A percentile compares a stretch with the other conserved stretches of the same genome.
Conservation (phyloP, 495 filamentous ascomycete species). For the Filosporella fistucella region DNA sequence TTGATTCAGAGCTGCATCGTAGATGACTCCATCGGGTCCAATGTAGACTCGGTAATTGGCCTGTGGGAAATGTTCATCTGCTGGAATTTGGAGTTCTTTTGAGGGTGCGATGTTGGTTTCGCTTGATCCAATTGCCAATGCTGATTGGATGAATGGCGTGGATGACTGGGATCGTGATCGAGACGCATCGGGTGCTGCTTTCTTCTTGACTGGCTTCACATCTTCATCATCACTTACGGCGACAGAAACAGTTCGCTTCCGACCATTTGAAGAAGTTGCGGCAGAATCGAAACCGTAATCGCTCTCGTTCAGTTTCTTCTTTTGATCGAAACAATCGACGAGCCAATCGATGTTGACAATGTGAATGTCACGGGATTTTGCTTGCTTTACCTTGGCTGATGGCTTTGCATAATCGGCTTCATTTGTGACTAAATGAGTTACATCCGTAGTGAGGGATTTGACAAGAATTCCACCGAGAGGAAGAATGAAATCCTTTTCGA, state of each 20-base stretch:
- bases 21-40: constrained; percentile 57
- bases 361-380: constrained; percentile 39
- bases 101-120: constrained; percentile 39
- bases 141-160: no score
- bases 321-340: constrained; percentile 39
- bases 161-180: no score
- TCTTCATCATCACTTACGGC: constrained; percentile 22
- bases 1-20: constrained; percentile 58
- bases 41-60: constrained; percentile 54
- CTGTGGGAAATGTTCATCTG: constrained; percentile 36
- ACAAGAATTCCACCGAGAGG: constrained; percentile 44
- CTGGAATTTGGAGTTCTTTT: constrained; percentile 38
- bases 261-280: constrained; percentile 17
- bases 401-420: constrained; percentile 47
- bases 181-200: no score
- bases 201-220: constrained; percentile 27
- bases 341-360: constrained; percentile 65
- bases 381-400: constrained; percentile 43
- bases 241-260: constrained; percentile 20
- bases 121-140: constrained; percentile 3
- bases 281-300: constrained; percentile 29
- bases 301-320: constrained; percentile 38
- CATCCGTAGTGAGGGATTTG: constrained; percentile 38
- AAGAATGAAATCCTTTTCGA: constrained; percentile 39
- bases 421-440: constrained; percentile 59